A percentile compares a stretch with the other conserved stretches of the same genome.
Conservation (phyloP, 768 basidiomycete genomes). For the Calocera cornea region DNA sequence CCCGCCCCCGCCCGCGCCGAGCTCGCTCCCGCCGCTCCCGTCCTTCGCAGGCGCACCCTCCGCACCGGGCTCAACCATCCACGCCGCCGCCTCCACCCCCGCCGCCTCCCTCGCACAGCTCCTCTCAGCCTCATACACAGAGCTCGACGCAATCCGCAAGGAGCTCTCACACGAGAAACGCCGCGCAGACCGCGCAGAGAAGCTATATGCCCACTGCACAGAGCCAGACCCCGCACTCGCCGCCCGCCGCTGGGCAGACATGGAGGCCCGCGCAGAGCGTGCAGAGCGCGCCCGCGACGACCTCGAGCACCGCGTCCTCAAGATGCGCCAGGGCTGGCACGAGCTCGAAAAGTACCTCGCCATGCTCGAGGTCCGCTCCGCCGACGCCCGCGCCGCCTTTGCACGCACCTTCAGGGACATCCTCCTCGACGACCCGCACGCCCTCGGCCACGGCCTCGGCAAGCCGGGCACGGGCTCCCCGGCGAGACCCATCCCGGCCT, state of each 20-base stretch:
- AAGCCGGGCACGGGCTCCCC: no score
- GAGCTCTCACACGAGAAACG: conserved; percentile 33
- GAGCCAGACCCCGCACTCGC: conserved; percentile 17
- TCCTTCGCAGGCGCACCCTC: background rate
- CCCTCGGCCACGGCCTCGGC: background rate
- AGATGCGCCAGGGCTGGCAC: conserved; percentile 37
- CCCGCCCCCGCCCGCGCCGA: background rate
- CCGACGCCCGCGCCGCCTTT: conserved; percentile 40
- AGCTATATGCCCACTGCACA: conserved; percentile 21
- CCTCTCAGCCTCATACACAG: conserved; percentile 40
- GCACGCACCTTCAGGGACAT: conserved; percentile 29
- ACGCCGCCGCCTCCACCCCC: conserved; percentile 11
- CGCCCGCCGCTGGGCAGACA: conserved; percentile 31
- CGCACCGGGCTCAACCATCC: background rate
- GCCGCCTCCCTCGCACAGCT: conserved; percentile 45
- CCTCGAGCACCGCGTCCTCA: conserved; percentile 34
- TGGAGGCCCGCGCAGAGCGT: conserved; percentile 36
- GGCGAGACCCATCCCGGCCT: background rate
- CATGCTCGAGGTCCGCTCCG: conserved; percentile 32
- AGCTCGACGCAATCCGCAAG: conserved; percentile 37
- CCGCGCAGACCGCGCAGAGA: conserved; percentile 44
- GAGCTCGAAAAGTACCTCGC: conserved; percentile 38
- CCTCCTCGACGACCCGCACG: background rate
- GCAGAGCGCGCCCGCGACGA: conserved; percentile 46
- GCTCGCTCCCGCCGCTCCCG: conserved; percentile 1